Conservation (phyloP, 345 rosid genomes). For the Trapa bicornis region DNA sequence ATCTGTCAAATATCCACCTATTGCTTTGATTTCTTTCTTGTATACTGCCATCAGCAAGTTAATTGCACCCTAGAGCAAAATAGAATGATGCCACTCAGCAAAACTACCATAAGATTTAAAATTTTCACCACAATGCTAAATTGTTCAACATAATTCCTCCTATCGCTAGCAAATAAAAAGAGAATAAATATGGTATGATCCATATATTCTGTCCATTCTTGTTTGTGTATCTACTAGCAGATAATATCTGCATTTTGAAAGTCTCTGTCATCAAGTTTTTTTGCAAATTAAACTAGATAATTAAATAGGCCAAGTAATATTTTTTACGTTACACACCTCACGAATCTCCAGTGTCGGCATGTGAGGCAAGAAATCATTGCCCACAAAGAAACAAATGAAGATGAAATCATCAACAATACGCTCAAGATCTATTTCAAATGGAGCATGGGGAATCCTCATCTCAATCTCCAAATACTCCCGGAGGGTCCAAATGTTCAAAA, state of each 20-base stretch:
- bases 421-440: constrained; percentile 46
- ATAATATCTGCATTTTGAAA: not conserved
- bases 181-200: not conserved
- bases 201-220: not conserved
- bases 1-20: constrained; percentile 61
- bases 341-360: constrained; percentile 98
- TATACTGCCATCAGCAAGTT: constrained; percentile 73
- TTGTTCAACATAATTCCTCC: not conserved
- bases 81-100: constrained; percentile 4
- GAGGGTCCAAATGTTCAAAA: constrained; percentile 83
- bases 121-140: not conserved
- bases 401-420: constrained; percentile 84
- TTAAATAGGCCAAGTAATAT: not conserved
- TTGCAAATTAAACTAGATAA: not conserved
- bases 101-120: not conserved
- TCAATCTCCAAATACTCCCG: constrained; percentile 87
- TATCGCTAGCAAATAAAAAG: not conserved
- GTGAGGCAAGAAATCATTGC: constrained; percentile 95
- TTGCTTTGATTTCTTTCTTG: constrained; percentile 57
- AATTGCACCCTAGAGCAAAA: constrained; percentile 66
- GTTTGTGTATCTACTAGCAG: not conserved
- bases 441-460: constrained; percentile 44
- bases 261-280: not conserved
- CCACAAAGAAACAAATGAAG: constrained; percentile 95
- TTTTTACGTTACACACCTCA: constrained; percentile 49